Percentiles rank a stretch among this genome's conserved stretches.
These are phyloP conservation scores for Colletotrichum sp. DNA, from an alignment of 2,329 filamentous ascomycete species.

Conservation along the genomic window DNA sequence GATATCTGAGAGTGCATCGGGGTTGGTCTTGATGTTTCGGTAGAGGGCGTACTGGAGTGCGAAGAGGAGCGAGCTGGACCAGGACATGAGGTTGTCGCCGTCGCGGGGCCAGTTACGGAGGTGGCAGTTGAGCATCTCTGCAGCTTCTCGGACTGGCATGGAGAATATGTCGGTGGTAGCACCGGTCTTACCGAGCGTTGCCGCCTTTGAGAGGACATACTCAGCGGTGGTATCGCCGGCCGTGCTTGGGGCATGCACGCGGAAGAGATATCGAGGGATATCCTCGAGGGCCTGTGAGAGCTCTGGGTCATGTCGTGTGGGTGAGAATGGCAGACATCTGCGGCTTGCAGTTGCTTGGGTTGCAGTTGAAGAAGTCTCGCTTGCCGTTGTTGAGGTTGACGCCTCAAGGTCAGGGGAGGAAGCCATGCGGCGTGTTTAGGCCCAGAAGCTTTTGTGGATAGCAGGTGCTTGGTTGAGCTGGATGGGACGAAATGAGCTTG, in stretches of 20 bases:
- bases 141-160: background rate
- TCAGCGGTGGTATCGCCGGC: background rate
- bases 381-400: background rate
- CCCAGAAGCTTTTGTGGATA: background rate
- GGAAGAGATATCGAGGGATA: background rate
- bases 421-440: background rate
- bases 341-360: background rate
- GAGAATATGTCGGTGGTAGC: background rate
- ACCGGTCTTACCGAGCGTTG: background rate
- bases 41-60: background rate
- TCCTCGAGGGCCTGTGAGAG: background rate
- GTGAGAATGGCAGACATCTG: background rate
- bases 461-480: background rate
- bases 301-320: background rate
- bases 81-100: background rate
- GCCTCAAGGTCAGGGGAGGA: background rate
- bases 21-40: background rate
- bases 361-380: background rate
- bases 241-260: background rate
- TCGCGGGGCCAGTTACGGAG: background rate
- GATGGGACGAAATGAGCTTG: background rate
- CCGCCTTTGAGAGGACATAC: background rate
- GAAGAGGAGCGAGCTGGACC: background rate
- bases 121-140: background rate
- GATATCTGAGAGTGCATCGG: background rate